Evolutionary conservation across 768 basidiomycete species (phyloP).

Genomic region (Agrocybe chaxingu): DNA sequence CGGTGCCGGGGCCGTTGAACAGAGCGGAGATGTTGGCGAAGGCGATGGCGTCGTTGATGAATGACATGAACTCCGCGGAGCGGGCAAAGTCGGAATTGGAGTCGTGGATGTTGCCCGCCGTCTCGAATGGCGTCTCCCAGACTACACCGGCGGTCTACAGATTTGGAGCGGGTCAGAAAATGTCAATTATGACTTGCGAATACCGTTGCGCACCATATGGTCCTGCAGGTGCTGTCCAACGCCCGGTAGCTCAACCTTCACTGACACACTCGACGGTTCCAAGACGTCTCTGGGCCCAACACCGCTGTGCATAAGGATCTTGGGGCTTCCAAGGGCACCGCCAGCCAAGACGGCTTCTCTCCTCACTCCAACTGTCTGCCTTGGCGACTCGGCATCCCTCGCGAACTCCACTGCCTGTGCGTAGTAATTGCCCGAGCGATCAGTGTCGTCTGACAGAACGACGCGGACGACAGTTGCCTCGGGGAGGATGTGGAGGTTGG

Average conservation of each 20-base stretch:
- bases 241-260: conserved; percentile 42
- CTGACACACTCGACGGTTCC: conserved; percentile 34
- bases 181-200: background rate
- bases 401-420: conserved; percentile 44
- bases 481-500: conserved; percentile 57
- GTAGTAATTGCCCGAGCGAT: conserved; percentile 20
- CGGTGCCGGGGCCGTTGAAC: conserved; percentile 25
- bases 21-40: conserved; percentile 53
- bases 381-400: conserved; percentile 21
- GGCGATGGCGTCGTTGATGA: conserved; percentile 61
- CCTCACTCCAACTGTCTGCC: conserved; percentile 47
- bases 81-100: conserved; percentile 28
- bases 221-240: conserved; percentile 58
- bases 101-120: conserved; percentile 29
- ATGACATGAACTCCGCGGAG: conserved; percentile 42
- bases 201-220: conserved; percentile 33
- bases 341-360: conserved; percentile 55
- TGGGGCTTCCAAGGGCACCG: conserved; percentile 48
- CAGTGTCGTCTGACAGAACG: conserved; percentile 42
- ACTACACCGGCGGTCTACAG: conserved; percentile 23
- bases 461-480: conserved; percentile 54
- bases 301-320: conserved; percentile 50
- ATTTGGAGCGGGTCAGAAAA: background rate
- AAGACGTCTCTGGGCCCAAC: conserved; percentile 50
- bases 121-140: conserved; percentile 24